Conservation (phyloP, 352 stramenopile species). For the Phytopythium vexans region DNA sequence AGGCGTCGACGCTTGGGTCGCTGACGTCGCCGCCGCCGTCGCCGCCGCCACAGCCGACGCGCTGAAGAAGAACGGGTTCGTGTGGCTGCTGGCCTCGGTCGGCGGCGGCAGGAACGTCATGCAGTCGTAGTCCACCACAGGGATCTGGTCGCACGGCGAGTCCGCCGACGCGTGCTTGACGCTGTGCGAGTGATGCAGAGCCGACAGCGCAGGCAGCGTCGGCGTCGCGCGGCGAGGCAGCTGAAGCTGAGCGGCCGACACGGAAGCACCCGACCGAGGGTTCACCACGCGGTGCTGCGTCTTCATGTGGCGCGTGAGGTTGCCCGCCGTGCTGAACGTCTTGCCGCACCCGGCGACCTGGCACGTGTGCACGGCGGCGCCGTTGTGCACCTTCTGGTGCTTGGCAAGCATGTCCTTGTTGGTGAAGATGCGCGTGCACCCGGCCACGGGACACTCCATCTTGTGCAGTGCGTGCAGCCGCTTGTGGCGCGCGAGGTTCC, state of each 20-base stretch:
- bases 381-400: conserved; percentile 56
- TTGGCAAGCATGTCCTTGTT: conserved; percentile 55
- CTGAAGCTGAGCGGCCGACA: conserved; percentile 5
- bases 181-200: conserved; percentile 14
- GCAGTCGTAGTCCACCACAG: conserved; percentile 32
- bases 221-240: neutral
- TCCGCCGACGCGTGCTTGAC: conserved; percentile 10
- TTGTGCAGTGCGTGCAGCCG: conserved; percentile 58
- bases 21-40: neutral
- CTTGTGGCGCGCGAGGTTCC: conserved; percentile 65
- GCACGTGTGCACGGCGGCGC: conserved; percentile 52
- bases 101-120: conserved; percentile 33
- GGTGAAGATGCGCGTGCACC: conserved; percentile 51
- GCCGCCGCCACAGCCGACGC: conserved; percentile 5
- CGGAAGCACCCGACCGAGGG: neutral
- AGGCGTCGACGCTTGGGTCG: neutral
- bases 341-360: conserved; percentile 43
- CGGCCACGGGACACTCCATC: conserved; percentile 45
- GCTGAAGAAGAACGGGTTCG: conserved; percentile 24
- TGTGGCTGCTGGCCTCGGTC: conserved; percentile 17
- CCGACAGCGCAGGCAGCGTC: neutral
- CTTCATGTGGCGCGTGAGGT: conserved; percentile 65
- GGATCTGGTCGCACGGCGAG: conserved; percentile 29
- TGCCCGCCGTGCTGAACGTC: conserved; percentile 57
- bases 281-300: conserved; percentile 38